Evolutionary conservation across 2,329 filamentous ascomycete species (phyloP).

Genomic region (Geosmithia morbida): DNA sequence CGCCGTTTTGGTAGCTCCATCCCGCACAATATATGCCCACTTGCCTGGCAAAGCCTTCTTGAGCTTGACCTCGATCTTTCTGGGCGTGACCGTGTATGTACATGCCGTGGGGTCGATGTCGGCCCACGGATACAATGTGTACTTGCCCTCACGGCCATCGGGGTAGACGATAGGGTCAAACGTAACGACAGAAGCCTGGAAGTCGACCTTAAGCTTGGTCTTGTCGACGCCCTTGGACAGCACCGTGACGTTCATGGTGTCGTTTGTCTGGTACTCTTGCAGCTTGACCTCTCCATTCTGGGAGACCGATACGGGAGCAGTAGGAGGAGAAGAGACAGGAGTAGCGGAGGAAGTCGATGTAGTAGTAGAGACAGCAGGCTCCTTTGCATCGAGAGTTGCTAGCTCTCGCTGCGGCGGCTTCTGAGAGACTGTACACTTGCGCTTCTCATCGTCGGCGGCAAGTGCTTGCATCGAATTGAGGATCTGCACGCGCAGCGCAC

Average conservation of each 20-base stretch:
- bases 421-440: slow-evolving; percentile 25
- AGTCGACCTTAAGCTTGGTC: slow-evolving; percentile 22
- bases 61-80: slow-evolving; percentile 67
- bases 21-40: slow-evolving; percentile 35
- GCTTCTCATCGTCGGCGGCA: slow-evolving; percentile 25
- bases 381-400: slow-evolving; percentile 4
- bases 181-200: slow-evolving; percentile 10
- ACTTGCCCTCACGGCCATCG: slow-evolving; percentile 41
- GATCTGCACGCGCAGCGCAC: slow-evolving; percentile 31
- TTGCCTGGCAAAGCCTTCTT: slow-evolving; percentile 54
- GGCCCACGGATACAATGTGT: slow-evolving; percentile 51
- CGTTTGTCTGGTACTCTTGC: slow-evolving; percentile 20
- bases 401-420: slow-evolving; percentile 17
- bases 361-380: background rate
- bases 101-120: slow-evolving; percentile 47
- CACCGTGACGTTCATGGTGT: slow-evolving; percentile 21
- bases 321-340: background rate
- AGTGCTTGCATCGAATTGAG: slow-evolving; percentile 26
- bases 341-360: background rate
- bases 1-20: background rate
- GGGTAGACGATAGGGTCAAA: slow-evolving; percentile 17
- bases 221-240: slow-evolving; percentile 27
- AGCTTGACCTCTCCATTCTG: slow-evolving; percentile 7
- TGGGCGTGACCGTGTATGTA: slow-evolving; percentile 51
- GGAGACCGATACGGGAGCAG: background rate